phyloP scores from a whole-genome alignment of 2,329 filamentous ascomycete genomes.

The Microcyclosporella mali region DNA sequence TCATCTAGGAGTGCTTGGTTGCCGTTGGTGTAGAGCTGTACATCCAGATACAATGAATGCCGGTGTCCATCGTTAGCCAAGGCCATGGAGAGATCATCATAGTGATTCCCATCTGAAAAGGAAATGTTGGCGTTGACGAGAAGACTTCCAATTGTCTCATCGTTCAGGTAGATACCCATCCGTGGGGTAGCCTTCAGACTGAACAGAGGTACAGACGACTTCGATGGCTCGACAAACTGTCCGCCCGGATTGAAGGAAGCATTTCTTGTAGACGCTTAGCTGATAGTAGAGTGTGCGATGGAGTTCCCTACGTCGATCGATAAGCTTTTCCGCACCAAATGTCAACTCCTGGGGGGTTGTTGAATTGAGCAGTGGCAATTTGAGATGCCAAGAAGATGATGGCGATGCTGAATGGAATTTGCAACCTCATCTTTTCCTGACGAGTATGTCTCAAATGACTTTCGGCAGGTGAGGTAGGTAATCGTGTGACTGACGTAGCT shows the following conservation, averaged over 20 bases:
- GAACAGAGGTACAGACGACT: conserved; percentile 35
- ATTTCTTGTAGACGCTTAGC: conserved; percentile 31
- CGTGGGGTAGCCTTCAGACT: conserved; percentile 40
- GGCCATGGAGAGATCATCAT: too few relatives aligned
- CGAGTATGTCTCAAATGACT: too few relatives aligned
- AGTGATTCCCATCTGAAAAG: conserved; percentile 28
- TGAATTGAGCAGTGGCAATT: conserved; percentile 9
- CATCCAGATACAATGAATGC: conserved; percentile 25
- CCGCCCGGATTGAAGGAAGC: conserved; percentile 44
- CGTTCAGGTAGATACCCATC: conserved; percentile 41
- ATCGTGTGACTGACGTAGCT: background rate
- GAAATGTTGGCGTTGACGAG: conserved; percentile 39
- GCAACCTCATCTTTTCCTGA: background rate
- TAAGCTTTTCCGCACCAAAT: conserved; percentile 49
- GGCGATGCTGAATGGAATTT: background rate
- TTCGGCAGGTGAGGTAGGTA: background rate
- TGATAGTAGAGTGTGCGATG: background rate
- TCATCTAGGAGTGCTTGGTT: background rate
- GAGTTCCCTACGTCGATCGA: conserved; percentile 10
- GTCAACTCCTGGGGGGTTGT: conserved; percentile 34
- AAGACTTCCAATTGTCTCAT: conserved; percentile 33
- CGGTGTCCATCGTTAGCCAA: too few relatives aligned
- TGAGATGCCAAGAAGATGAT: background rate
- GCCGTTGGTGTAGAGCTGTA: conserved; percentile 18
- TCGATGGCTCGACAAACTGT: conserved; percentile 36